Evolutionary conservation across 1,139 yeast genomes (phyloP), one percentile per base, ranked within the genome.

Genomic region (Yamadazyma epiphylla): DNA sequence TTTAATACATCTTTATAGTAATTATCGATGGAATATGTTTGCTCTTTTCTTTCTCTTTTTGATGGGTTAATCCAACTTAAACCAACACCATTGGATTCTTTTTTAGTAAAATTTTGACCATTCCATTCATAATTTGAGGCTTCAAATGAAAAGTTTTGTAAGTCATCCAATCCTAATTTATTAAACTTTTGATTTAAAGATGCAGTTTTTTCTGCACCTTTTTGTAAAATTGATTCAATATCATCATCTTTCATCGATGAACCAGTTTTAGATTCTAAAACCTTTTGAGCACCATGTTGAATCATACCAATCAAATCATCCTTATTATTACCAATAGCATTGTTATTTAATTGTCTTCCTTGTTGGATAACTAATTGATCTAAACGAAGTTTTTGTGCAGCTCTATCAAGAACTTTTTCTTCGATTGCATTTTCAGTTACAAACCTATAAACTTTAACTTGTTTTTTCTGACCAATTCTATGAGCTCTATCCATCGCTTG

Each of bases 401-500:
- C 98, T 45, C 97, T 73, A 50, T 91, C 98, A 41, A 91, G 62
- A 15, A 91, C 96, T 51, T 91, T 91, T 53, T 91, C 98, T 54
- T 91, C 98, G 41, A 91, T 88, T 9, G 98, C 95, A 58, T 87
- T 82, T 50, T 91, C 97, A 4, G 97, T 89, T 21, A 91, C 94
- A 58, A 91, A 84, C 46, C 98, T 66, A 51, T 73, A 89, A 5
- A 91, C 97, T 43, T 80, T 77, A 5, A 91, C 98, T 59, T 91
- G 98, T 51, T 89, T 91, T 55, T 87, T 89, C 55, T 91, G 98
- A 8, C 98, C 98, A 51, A 91, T 91, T 64, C 98, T 79, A 56
- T 91, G 98, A 0, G 98, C 98, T 53, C 98, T 74, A 56, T 91
- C 98, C 98, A 91, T 91, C 1, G 98, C 97, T 59, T 91, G 98